Conservation (phyloP, 2,329 filamentous ascomycete species). For the Xylariaceae sp. region DNA sequence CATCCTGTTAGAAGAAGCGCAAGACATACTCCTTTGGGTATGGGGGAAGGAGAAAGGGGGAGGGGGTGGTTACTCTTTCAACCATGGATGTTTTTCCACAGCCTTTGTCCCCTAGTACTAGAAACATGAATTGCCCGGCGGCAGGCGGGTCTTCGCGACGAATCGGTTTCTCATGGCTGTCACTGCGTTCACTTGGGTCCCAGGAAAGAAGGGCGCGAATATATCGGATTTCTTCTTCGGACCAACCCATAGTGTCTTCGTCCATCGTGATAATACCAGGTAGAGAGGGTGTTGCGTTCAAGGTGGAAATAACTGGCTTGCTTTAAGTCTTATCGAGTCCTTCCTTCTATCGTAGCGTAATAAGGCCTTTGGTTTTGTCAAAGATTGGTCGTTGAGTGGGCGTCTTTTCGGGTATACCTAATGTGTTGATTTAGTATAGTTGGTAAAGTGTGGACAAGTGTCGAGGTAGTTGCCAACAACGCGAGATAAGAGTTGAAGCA, state of each 20-base stretch:
- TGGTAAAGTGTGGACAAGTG: not conserved
- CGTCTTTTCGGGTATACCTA: not conserved
- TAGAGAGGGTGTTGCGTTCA: not conserved
- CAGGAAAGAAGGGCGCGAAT: conserved; percentile 44
- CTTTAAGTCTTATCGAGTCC: not conserved
- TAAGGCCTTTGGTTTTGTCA: not conserved
- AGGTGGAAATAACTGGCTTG: not conserved
- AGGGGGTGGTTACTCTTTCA: conserved; percentile 36
- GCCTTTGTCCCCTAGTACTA: conserved; percentile 43
- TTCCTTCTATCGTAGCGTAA: not conserved
- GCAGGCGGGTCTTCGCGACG: conserved; percentile 26
- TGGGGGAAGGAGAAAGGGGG: no score
- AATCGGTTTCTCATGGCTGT: conserved; percentile 15
- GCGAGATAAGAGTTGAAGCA: not conserved
- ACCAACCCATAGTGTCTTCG: conserved; percentile 37
- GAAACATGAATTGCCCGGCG: conserved; percentile 43
- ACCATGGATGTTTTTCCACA: conserved; percentile 47
- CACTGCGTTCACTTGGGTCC: conserved; percentile 38
- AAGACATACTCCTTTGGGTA: not conserved
- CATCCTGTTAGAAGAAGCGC: conserved; percentile 4
- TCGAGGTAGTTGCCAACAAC: not conserved
- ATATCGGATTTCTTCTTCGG: conserved; percentile 45
- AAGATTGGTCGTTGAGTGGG: not conserved
- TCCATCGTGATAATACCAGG: conserved; percentile 12
- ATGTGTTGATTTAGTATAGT: not conserved